A percentile compares a stretch with the other conserved stretches of the same genome.
Evolutionary conservation across 768 basidiomycete genomes (phyloP).

Genomic region (Trametes villosa): DNA sequence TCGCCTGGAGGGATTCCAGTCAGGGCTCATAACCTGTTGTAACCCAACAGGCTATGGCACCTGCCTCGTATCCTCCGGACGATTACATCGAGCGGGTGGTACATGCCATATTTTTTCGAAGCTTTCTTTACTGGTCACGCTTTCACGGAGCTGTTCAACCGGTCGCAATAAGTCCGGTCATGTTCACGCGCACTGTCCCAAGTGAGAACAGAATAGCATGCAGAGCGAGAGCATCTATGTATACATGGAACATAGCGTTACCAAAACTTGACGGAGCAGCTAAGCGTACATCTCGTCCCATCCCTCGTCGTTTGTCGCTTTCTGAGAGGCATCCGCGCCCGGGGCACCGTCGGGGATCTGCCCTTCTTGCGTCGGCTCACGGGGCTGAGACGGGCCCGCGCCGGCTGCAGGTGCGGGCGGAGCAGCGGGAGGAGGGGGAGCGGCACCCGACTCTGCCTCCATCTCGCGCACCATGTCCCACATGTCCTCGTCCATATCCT

Average conservation of each 20-base stretch:
- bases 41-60: conserved; percentile 12
- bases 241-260: too few relatives aligned
- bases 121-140: too few relatives aligned
- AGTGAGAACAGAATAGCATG: too few relatives aligned
- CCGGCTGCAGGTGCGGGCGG: conserved; percentile 7
- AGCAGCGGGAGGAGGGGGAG: not conserved
- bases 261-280: not conserved
- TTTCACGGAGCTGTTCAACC: too few relatives aligned
- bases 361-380: not conserved
- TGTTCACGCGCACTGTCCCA: too few relatives aligned
- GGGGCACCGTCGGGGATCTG: not conserved
- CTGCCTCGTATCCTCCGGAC: not conserved
- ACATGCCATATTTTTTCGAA: too few relatives aligned
- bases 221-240: too few relatives aligned
- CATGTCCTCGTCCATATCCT: conserved; percentile 66
- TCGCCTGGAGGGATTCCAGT: not conserved
- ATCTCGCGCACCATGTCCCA: conserved; percentile 71
- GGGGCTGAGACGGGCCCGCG: too few relatives aligned
- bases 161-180: too few relatives aligned
- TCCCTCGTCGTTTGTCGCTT: conserved; percentile 50
- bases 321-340: conserved; percentile 15
- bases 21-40: conserved; percentile 14
- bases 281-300: conserved; percentile 70
- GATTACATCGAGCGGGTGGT: not conserved
- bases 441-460: conserved; percentile 37